phyloP scores from a whole-genome alignment of 2,329 filamentous ascomycete species.

The Phaeoacremonium minimum region DNA sequence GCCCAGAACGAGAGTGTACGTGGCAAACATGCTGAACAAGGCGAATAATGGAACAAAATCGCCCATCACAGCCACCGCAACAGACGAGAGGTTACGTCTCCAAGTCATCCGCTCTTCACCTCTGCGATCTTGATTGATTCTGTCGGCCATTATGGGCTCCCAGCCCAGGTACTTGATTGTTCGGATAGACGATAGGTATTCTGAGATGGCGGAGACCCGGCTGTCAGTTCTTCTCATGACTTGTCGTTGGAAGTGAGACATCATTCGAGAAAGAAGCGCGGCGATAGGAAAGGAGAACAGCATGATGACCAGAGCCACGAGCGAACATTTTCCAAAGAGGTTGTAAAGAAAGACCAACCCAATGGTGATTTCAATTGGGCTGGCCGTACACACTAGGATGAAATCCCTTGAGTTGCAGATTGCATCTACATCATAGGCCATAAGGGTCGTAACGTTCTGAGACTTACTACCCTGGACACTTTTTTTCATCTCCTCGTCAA shows the following conservation, averaged over 20 bases:
- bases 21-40: conserved; percentile 4
- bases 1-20: not conserved
- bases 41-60: conserved; percentile 6
- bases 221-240: conserved; percentile 24
- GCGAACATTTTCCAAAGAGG: not conserved
- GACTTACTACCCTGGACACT: not conserved
- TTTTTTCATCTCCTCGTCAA: not conserved
- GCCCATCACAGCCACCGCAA: conserved; percentile 9
- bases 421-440: not conserved
- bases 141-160: conserved; percentile 23
- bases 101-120: conserved; percentile 23
- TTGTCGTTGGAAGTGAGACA: conserved; percentile 19
- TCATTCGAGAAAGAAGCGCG: conserved; percentile 18
- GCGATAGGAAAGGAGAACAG: not conserved
- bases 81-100: conserved; percentile 19
- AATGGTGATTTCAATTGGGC: conserved; percentile 34
- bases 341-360: conserved; percentile 21
- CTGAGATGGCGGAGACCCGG: conserved; percentile 24
- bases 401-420: not conserved
- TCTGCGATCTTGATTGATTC: conserved; percentile 18
- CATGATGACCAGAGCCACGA: not conserved
- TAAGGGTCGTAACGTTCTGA: not conserved
- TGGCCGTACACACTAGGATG: conserved; percentile 13
- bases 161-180: conserved; percentile 28
- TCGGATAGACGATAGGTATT: conserved; percentile 25